phyloP scores from a whole-genome alignment of 2,329 filamentous ascomycete species.

The Neurospora sp. region DNA sequence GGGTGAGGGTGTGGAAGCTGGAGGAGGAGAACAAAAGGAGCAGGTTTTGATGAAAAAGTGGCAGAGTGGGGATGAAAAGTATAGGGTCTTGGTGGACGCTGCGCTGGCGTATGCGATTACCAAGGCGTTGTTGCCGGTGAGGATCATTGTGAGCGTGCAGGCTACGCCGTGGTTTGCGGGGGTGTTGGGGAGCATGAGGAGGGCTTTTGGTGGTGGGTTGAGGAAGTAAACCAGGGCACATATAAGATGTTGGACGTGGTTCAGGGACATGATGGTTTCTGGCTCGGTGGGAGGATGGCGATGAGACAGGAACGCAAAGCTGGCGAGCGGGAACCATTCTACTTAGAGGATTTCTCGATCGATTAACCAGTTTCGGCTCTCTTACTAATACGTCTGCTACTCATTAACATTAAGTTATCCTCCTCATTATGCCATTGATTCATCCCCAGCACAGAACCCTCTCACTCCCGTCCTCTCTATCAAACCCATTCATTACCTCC shows the following conservation, averaged over 20 bases:
- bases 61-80: slow-evolving; percentile 33
- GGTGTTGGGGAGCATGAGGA: slow-evolving; percentile 38
- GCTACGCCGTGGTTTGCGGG: slow-evolving; percentile 87
- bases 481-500: background rate
- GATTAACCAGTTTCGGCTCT: background rate
- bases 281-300: background rate
- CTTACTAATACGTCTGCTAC: background rate
- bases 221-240: slow-evolving; percentile 3
- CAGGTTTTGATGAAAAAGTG: slow-evolving; percentile 24
- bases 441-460: slow-evolving; percentile 7
- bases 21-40: slow-evolving; percentile 17
- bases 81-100: slow-evolving; percentile 56
- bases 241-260: background rate
- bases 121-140: slow-evolving; percentile 70
- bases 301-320: background rate
- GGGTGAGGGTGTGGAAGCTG: slow-evolving; percentile 19
- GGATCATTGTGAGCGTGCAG: slow-evolving; percentile 74
- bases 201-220: slow-evolving; percentile 14
- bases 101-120: slow-evolving; percentile 87
- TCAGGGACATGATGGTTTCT: background rate
- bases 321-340: background rate
- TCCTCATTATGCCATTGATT: background rate
- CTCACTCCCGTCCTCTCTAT: slow-evolving; percentile 3
- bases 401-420: background rate
- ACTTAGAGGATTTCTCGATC: background rate